Evolutionary conservation across 768 basidiomycete genomes (phyloP), one percentile per base, ranked within the genome.

Genomic region (Leucosporidium creatinivorum): DNA sequence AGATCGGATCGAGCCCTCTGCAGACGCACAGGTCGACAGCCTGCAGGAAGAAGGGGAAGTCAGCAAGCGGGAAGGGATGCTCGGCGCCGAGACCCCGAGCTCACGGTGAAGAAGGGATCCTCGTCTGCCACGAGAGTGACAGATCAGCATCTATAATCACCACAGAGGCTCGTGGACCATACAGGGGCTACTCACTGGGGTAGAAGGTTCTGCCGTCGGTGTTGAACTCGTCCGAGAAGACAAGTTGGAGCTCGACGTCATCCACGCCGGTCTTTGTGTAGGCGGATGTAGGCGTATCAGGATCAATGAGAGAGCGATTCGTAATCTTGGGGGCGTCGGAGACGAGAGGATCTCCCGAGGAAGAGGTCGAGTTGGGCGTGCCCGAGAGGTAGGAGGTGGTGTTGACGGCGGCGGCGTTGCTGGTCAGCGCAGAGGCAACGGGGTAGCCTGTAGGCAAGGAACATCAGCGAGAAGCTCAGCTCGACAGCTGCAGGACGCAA

Each of bases 151-250:
- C n/a, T n/a, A n/a, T n/a, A n/a, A n/a, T n/a, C n/a, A n/a, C n/a
- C n/a, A n/a, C n/a, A n/a, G n/a, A n/a, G n/a, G n/a, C n/a, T n/a
- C n/a, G n/a, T n/a, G n/a, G n/a, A 15, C 39, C 39, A 44, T 33
- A 10, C 39, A 5, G 15, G 15, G 15, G 39, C 39, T 13, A 17
- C 39, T 44, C 15, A 44, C 39, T 44, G 10, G 78, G 87, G 83
- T 73, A 91, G 83, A 85, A 89, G 77, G 81, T 87, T 79, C 76
- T 87, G 70, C 81, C 92, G 73, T 80, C 87, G 76, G 70, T 84
- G 80, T 85, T 86, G 82, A 86, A 94, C 78, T 57, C 61, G 61
- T 90, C 89, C 62, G 88, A 89, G 79, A 92, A 97, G 4, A 89
- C 87, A 31, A 97, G 85, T 61, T 86, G 79, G n/a, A 71, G 93